These are phyloP conservation scores for Davidsoniella neocaledoniae DNA, from an alignment of 2,329 filamentous ascomycete genomes.

Conservation along the genomic window DNA sequence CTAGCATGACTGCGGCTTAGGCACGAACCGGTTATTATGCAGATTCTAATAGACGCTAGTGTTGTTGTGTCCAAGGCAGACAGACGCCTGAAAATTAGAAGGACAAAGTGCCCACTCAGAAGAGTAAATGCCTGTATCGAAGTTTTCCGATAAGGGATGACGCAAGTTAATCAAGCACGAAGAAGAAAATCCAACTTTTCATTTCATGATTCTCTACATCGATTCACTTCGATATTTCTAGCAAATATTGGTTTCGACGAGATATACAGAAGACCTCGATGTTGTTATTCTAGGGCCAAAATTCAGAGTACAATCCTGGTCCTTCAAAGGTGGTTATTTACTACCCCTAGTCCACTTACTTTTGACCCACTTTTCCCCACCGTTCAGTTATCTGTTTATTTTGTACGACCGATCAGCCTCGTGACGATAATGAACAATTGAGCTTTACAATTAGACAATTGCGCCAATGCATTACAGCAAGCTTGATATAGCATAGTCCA, in stretches of 20 bases:
- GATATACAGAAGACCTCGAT: neutral
- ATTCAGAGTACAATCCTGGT: neutral
- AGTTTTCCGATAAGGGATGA: too few species aligned
- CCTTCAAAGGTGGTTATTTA: neutral
- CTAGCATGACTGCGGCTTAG: too few species aligned
- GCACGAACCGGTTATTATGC: too few species aligned
- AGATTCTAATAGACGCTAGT: neutral
- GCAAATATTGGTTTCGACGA: too few species aligned
- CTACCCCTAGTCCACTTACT: neutral
- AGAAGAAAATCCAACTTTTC: too few species aligned
- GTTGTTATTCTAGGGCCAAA: neutral
- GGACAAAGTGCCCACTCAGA: too few species aligned
- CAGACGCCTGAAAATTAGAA: too few species aligned
- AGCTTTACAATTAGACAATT: neutral
- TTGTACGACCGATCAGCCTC: slow-evolving; percentile 5
- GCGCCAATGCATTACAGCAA: neutral
- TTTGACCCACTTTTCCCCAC: neutral
- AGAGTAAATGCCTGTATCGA: too few species aligned
- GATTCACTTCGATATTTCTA: too few species aligned
- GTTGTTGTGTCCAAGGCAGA: neutral
- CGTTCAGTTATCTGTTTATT: neutral
- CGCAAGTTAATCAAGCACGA: too few species aligned
- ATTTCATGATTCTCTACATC: too few species aligned
- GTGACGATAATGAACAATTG: neutral
- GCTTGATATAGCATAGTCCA: neutral